A percentile compares a stretch with the other conserved stretches of the same genome.
Evolutionary conservation across 2,329 filamentous ascomycete species (phyloP).

Genomic region (Trichoderma pleuroti): DNA sequence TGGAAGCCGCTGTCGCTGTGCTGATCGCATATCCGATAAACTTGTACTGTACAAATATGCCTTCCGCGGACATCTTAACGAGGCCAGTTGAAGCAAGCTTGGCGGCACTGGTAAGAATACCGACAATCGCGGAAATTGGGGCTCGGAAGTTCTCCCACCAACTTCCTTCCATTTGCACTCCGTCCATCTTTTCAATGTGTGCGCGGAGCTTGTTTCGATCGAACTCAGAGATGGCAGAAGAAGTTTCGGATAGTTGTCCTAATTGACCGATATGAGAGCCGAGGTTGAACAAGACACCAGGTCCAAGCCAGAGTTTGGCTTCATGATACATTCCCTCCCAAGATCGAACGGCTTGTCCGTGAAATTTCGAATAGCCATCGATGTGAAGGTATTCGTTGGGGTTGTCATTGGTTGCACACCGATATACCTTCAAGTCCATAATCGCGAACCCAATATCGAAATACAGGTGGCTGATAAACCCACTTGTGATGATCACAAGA

Average conservation of each 20-base stretch:
- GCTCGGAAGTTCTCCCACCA: not conserved
- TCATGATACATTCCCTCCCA: not conserved
- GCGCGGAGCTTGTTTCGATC: not conserved
- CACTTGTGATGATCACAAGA: not conserved
- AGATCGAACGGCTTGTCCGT: not conserved
- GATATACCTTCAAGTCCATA: not conserved
- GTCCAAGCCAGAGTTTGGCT: not conserved
- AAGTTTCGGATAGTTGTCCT: not conserved
- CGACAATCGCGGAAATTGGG: not conserved
- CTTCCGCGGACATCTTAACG: not conserved
- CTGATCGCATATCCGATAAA: not conserved
- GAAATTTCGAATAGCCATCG: not conserved
- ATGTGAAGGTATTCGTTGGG: not conserved
- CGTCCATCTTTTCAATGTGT: not conserved
- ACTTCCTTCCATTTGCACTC: not conserved
- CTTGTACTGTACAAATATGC: not conserved
- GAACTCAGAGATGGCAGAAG: not conserved
- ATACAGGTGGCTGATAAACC: not conserved
- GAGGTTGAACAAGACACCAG: not conserved
- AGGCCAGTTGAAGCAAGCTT: not conserved
- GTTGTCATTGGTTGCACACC: not conserved
- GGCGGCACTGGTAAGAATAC: not conserved
- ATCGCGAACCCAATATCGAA: not conserved
- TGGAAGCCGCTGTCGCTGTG: not conserved
- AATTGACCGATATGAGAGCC: not conserved